Conservation (phyloP, 83 land plant genomes). For the Thuja plicata region DNA sequence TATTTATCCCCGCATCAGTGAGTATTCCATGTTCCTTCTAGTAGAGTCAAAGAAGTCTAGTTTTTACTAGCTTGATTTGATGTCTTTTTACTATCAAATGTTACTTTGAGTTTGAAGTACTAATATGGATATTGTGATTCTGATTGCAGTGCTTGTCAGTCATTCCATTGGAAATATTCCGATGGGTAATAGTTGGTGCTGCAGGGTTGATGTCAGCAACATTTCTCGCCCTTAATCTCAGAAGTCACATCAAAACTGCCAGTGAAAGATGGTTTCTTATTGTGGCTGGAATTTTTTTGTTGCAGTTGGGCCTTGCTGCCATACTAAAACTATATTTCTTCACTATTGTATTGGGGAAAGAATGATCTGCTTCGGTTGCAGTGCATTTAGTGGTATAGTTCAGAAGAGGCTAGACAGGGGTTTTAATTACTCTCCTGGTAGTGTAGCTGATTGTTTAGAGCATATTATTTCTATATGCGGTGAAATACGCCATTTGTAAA, state of each 20-base stretch:
- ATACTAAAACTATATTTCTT: slow-evolving; percentile 86
- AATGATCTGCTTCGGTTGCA: background rate
- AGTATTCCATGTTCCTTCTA: slow-evolving; percentile 22
- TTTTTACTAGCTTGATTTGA: background rate
- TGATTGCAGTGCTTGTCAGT: slow-evolving; percentile 85
- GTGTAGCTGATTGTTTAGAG: slow-evolving; percentile 12
- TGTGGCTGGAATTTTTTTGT: slow-evolving; percentile 50
- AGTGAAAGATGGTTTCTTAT: slow-evolving; percentile 72
- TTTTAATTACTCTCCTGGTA: background rate
- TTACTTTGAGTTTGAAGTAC: background rate
- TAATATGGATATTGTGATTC: background rate
- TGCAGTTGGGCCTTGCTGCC: slow-evolving; percentile 85
- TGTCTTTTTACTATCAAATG: background rate
- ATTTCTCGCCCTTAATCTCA: slow-evolving; percentile 89
- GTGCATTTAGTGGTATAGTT: background rate
- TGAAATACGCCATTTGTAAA: slow-evolving; percentile 10
- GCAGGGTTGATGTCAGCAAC: slow-evolving; percentile 95
- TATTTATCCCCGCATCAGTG: slow-evolving; percentile 98
- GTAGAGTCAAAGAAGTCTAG: background rate
- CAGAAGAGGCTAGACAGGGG: background rate
- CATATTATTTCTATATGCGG: background rate
- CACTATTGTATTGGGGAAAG: slow-evolving; percentile 50
- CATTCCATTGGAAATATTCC: slow-evolving; percentile 87
- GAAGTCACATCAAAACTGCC: slow-evolving; percentile 86
- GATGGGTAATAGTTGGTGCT: slow-evolving; percentile 89